These are phyloP conservation scores for Starmerella bacillaris DNA, from an alignment of 805 yeast species.

Conservation along the genomic window DNA sequence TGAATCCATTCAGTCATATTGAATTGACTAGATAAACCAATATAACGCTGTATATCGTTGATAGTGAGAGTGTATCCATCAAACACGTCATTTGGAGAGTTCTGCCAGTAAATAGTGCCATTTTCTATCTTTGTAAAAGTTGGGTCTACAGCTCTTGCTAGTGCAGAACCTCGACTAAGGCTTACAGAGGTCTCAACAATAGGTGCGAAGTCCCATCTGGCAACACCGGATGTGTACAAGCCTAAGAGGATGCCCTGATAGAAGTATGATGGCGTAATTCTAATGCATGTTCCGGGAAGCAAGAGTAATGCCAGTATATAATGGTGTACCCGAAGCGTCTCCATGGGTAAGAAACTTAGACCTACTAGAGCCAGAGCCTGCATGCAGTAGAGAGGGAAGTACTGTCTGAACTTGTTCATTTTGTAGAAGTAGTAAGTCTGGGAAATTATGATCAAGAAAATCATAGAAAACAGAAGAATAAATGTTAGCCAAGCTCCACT, in stretches of 20 bases:
- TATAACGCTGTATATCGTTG: constrained; percentile 61
- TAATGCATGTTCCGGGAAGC: constrained; percentile 66
- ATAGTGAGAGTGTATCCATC: constrained; percentile 47
- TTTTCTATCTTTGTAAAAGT: constrained; percentile 9
- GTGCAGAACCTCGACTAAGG: constrained; percentile 44
- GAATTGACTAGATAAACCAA: constrained; percentile 29
- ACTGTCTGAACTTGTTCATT: constrained; percentile 37
- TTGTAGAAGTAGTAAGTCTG: constrained; percentile 73
- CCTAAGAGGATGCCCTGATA: constrained; percentile 80
- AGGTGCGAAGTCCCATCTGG: constrained; percentile 88
- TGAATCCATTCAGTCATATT: constrained; percentile 12
- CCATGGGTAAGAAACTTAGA: constrained; percentile 39
- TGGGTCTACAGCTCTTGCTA: constrained; percentile 26
- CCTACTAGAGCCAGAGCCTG: constrained; percentile 30
- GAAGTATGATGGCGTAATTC: constrained; percentile 27
- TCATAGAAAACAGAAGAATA: constrained; percentile 29
- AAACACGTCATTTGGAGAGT: constrained; percentile 12
- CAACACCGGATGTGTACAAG: constrained; percentile 61
- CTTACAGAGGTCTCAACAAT: constrained; percentile 59
- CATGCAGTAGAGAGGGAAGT: constrained; percentile 35
- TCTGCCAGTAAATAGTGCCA: no score
- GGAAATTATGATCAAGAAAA: constrained; percentile 39
- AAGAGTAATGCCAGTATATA: constrained; percentile 60
- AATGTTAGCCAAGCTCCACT: constrained; percentile 63
- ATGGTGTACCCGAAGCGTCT: constrained; percentile 64